Evolutionary conservation across 768 basidiomycete genomes (phyloP).

Genomic region (Tulasnella sp.): DNA sequence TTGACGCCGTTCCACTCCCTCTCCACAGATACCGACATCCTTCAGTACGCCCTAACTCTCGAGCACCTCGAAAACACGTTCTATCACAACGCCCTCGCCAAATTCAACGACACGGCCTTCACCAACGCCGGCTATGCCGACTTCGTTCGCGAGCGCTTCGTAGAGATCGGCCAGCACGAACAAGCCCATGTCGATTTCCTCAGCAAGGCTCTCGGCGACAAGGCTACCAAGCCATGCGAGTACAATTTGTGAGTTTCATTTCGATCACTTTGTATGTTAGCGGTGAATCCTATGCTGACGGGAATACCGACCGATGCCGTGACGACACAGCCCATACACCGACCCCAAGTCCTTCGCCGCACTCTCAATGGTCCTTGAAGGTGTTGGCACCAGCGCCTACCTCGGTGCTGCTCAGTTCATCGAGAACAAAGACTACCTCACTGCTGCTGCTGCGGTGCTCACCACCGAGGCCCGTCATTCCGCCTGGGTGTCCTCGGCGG

Average conservation of each 20-base stretch:
- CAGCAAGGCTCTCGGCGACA: constrained; percentile 25
- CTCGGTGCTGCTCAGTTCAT: constrained; percentile 42
- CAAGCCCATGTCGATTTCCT: constrained; percentile 32
- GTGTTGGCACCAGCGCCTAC: constrained; percentile 46
- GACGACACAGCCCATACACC: constrained; percentile 31
- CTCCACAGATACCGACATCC: constrained; percentile 1
- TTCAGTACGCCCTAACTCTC: constrained; percentile 27
- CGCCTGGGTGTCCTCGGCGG: constrained; percentile 46
- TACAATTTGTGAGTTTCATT: constrained; percentile 32
- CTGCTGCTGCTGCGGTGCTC: constrained; percentile 49
- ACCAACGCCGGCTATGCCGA: constrained; percentile 27
- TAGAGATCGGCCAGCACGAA: constrained; percentile 33
- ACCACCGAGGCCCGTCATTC: constrained; percentile 55
- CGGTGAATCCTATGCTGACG: too few relatives aligned
- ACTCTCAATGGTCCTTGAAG: constrained; percentile 43
- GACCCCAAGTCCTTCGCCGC: constrained; percentile 39
- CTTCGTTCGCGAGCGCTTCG: constrained; percentile 28
- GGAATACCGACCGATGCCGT: too few relatives aligned
- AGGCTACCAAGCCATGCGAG: constrained; percentile 30
- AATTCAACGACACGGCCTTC: constrained; percentile 36
- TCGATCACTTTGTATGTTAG: too few relatives aligned
- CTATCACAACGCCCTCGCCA: constrained; percentile 34
- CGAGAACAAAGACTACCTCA: constrained; percentile 33
- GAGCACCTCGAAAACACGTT: constrained; percentile 39
- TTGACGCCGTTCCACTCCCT: neutral